Conservation (phyloP, 495 filamentous ascomycete species). For the Neurospora sp. region DNA sequence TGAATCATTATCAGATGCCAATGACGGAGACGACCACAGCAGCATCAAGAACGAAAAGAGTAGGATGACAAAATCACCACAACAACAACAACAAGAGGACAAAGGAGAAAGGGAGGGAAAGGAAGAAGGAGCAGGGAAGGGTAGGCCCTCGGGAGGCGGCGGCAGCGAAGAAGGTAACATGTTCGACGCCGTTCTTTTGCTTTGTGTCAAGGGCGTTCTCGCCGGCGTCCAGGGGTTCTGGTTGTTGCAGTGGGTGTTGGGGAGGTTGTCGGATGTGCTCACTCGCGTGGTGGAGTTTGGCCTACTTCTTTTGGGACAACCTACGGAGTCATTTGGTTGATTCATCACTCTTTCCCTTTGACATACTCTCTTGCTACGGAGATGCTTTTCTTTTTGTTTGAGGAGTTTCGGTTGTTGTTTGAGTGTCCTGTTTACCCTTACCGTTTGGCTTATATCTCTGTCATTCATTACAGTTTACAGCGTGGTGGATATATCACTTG, state of each 20-base stretch:
- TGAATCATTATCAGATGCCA: not conserved
- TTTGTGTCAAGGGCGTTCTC: constrained; percentile 15
- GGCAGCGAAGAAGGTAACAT: not conserved
- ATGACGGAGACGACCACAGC: not conserved
- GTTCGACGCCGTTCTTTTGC: constrained; percentile 14
- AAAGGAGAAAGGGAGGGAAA: not conserved
- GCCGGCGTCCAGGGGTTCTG: constrained; percentile 15
- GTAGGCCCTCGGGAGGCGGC: constrained; percentile 2
- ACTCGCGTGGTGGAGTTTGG: constrained; percentile 20
- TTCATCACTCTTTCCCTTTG: not conserved
- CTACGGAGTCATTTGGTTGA: not conserved
- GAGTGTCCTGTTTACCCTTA: constrained; percentile 1
- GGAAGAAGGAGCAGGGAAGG: not conserved
- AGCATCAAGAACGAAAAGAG: not conserved
- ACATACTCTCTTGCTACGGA: not conserved
- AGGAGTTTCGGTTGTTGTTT: constrained; percentile 5
- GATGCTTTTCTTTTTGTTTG: constrained; percentile 3
- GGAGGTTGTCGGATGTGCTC: constrained; percentile 14
- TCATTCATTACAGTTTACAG: not conserved
- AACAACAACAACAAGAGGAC: not conserved
- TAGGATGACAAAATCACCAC: not conserved
- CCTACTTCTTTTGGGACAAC: constrained; percentile 11
- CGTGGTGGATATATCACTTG: not conserved
- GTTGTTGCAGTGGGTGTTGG: constrained; percentile 16
- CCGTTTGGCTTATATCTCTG: not conserved